Evolutionary conservation across 192 early-diverging fungal genomes (phyloP).

Genomic region (Linnemannia schmuckeri): DNA sequence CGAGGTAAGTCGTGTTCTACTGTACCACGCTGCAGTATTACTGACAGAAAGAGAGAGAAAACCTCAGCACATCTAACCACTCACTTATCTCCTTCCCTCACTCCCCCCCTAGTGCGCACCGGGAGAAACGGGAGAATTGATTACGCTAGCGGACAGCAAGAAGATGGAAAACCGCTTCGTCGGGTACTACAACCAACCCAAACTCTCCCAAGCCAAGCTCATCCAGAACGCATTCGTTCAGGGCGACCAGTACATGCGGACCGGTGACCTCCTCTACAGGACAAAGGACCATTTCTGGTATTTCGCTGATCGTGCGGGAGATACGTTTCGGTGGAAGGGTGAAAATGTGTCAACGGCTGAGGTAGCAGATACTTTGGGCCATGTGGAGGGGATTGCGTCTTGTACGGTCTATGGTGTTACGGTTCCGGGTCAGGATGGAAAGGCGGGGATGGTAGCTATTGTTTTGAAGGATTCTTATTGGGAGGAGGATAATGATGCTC

Average conservation of each 20-base stretch:
- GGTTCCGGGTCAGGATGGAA: conserved; percentile 68
- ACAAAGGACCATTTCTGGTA: conserved; percentile 63
- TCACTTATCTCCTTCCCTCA: neutral
- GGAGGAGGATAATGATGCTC: neutral
- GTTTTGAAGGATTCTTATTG: neutral
- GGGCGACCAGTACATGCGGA: conserved; percentile 69
- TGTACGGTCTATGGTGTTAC: conserved; percentile 72
- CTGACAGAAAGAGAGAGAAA: neutral
- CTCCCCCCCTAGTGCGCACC: neutral
- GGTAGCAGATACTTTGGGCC: conserved; percentile 65
- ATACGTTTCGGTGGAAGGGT: conserved; percentile 78
- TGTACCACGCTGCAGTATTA: neutral
- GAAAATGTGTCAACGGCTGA: conserved; percentile 70
- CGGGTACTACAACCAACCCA: conserved; percentile 61
- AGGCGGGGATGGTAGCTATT: conserved; percentile 69
- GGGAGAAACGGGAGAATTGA: conserved; percentile 66
- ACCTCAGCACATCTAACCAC: neutral
- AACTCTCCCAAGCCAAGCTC: conserved; percentile 62
- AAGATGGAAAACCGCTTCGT: conserved; percentile 48
- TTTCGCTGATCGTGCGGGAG: conserved; percentile 74
- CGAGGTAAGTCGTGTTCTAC: neutral
- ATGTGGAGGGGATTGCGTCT: conserved; percentile 64
- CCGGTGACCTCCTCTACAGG: conserved; percentile 68
- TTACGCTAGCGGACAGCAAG: conserved; percentile 19
- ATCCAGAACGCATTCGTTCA: conserved; percentile 69